These are phyloP conservation scores for Trichomonascaceae sp. DNA, from an alignment of 1,139 yeast species.

Conservation along the genomic window DNA sequence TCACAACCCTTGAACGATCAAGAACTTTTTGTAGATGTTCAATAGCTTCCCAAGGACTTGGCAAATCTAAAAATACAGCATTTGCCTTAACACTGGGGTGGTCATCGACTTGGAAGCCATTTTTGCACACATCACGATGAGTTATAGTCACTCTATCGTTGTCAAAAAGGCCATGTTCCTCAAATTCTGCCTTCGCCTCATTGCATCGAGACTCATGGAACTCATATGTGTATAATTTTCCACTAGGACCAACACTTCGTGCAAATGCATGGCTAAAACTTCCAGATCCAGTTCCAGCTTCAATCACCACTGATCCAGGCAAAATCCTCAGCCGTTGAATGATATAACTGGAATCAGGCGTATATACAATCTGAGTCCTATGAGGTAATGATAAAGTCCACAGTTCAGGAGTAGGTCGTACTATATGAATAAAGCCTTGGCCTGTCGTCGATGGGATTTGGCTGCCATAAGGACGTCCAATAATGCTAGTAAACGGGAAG, in stretches of 20 bases:
- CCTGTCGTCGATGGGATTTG: constrained; percentile 79
- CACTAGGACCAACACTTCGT: constrained; percentile 59
- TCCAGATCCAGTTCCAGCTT: constrained; percentile 98
- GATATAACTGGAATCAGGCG: constrained; percentile 91
- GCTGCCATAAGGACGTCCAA: constrained; percentile 76
- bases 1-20: constrained; percentile 47
- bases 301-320: constrained; percentile 76
- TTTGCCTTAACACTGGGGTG: constrained; percentile 48
- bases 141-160: constrained; percentile 40
- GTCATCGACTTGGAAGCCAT: constrained; percentile 61
- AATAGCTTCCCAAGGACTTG: constrained; percentile 96
- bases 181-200: constrained; percentile 75
- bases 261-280: constrained; percentile 92
- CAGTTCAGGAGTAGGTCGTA: constrained; percentile 90
- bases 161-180: constrained; percentile 52
- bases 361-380: constrained; percentile 94
- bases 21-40: constrained; percentile 63
- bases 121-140: constrained; percentile 87
- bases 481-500: constrained; percentile 75
- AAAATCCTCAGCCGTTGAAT: constrained; percentile 70
- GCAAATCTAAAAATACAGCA: constrained; percentile 82
- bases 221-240: constrained; percentile 76
- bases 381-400: constrained; percentile 96
- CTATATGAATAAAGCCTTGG: constrained; percentile 77
- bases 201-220: constrained; percentile 79